Conservation (phyloP, 2,329 filamentous ascomycete species). For the Aspergillus spinulosporus region DNA sequence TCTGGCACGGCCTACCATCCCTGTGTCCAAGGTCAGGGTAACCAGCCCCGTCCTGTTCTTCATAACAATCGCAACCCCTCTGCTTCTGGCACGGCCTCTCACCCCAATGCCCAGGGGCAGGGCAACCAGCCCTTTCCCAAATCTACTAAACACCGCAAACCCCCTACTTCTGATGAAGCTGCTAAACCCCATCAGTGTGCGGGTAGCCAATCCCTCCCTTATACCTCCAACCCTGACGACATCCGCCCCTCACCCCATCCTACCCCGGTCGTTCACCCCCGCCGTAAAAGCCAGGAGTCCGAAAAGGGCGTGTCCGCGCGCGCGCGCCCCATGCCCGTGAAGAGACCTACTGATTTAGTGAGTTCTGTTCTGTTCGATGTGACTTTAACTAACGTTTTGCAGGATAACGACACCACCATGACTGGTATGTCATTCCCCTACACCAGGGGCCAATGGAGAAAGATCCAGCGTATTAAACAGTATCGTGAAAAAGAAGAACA, state of each 20-base stretch:
- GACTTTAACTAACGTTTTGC: not conserved
- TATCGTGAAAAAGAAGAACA: not conserved
- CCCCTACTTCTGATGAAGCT: not conserved
- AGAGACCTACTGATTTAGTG: not conserved
- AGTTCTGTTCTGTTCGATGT: too few relatives aligned
- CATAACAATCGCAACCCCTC: not conserved
- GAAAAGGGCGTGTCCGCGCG: too few relatives aligned
- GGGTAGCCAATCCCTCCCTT: too few relatives aligned
- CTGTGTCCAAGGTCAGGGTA: not conserved
- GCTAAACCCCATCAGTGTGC: not conserved
- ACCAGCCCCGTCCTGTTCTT: not conserved
- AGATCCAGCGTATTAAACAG: not conserved
- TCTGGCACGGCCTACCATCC: not conserved
- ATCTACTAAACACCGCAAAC: not conserved
- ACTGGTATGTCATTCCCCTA: not conserved
- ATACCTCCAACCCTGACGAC: not conserved
- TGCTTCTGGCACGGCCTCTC: not conserved
- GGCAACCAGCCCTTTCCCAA: not conserved
- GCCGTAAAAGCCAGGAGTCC: not conserved
- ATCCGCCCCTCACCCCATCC: not conserved
- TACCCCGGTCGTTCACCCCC: not conserved
- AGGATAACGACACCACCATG: slow-evolving; percentile 1
- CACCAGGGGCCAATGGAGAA: not conserved
- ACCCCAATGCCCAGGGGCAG: not conserved
- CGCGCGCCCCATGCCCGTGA: too few relatives aligned